These are phyloP conservation scores for Penicillium capsulatum DNA, from an alignment of 2,329 filamentous ascomycete species.

Conservation along the genomic window DNA sequence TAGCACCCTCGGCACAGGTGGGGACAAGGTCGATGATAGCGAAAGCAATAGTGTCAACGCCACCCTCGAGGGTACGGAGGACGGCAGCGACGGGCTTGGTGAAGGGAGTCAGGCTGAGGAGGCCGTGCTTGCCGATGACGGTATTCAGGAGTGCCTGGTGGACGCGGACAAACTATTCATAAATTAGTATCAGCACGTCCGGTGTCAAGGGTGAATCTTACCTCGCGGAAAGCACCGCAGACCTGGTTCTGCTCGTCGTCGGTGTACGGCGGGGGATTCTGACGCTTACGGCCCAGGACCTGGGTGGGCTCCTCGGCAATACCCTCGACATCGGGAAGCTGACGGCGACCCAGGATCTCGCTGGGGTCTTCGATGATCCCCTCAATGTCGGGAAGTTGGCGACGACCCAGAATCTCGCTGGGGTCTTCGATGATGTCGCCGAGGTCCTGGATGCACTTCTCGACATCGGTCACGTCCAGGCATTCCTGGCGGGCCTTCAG, in stretches of 20 bases:
- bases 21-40: constrained; percentile 2
- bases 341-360: not conserved
- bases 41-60: constrained; percentile 4
- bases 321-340: no score
- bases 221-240: not conserved
- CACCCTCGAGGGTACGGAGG: constrained; percentile 1
- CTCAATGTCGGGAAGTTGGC: no score
- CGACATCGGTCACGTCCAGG: not conserved
- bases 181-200: not conserved
- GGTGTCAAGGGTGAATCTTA: not conserved
- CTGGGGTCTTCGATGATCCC: no score
- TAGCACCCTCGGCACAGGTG: constrained; percentile 3
- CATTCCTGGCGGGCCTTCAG: constrained; percentile 1
- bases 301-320: not conserved
- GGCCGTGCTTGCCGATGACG: constrained; percentile 8
- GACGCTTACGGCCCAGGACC: not conserved
- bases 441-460: constrained; percentile 1
- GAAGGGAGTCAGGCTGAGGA: constrained; percentile 8
- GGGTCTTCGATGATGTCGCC: constrained; percentile 4
- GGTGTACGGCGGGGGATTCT: not conserved
- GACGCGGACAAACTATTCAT: constrained; percentile 2
- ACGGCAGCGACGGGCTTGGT: constrained; percentile 4
- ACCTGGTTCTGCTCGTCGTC: not conserved
- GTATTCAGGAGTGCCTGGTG: constrained; percentile 5
- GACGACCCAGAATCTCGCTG: constrained; percentile 1